phyloP scores from a whole-genome alignment of 306 rosid species.

The Bauhinia variegata region DNA sequence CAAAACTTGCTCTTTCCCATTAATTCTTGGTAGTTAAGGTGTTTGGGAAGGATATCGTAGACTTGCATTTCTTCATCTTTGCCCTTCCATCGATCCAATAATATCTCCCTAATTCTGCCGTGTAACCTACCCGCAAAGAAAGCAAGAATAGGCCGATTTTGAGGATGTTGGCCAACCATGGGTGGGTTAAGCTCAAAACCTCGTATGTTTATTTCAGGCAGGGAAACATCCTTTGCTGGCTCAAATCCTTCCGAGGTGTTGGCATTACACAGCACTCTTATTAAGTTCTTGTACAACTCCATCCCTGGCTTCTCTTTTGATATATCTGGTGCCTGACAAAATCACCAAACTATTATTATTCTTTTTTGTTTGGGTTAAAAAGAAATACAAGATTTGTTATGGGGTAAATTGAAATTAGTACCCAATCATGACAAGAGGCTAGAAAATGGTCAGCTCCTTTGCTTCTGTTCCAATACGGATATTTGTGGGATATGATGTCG shows the following conservation, averaged over 20 bases:
- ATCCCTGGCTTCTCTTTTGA: conserved; percentile 23
- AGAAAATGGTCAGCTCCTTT: conserved; percentile 53
- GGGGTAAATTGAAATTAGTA: too few relatives aligned
- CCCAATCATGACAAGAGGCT: conserved; percentile 60
- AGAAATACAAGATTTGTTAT: too few relatives aligned
- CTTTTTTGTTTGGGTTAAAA: too few relatives aligned
- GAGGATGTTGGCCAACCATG: neutral
- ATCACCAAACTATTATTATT: too few relatives aligned
- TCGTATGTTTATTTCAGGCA: conserved; percentile 46
- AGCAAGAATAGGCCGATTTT: conserved; percentile 35
- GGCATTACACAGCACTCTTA: conserved; percentile 54
- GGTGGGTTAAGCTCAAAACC: conserved; percentile 20
- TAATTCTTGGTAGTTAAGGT: conserved; percentile 28
- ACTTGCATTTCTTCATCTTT: conserved; percentile 46
- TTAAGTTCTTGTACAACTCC: conserved; percentile 23
- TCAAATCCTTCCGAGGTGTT: conserved; percentile 54
- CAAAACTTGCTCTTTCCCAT: conserved; percentile 48
- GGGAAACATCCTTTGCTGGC: conserved; percentile 38
- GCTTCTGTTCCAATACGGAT: conserved; percentile 56
- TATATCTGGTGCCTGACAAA: conserved; percentile 48
- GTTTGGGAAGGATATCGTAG: conserved; percentile 35
- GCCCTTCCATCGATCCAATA: conserved; percentile 45
- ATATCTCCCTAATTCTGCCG: conserved; percentile 34
- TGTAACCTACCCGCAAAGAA: conserved; percentile 56
- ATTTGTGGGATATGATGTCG: conserved; percentile 33